Base-by-base conservation (phyloP, 2,329 filamentous ascomycete genomes). In the Hymenoscyphus albidus region DNA sequence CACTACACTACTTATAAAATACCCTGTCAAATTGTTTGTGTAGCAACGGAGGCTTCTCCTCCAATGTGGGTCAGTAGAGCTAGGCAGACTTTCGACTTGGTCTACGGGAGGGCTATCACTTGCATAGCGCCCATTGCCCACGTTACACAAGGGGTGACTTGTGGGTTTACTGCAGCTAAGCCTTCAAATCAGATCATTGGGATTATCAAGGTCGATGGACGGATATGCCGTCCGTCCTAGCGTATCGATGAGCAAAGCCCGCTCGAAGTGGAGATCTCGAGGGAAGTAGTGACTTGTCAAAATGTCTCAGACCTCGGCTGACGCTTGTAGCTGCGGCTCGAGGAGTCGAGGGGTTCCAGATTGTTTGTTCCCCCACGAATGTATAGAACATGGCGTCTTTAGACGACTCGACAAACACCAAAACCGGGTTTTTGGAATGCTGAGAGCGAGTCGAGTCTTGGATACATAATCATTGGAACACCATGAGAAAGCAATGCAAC, bases 1-100 rank as follows among this genome's bases (percentile, higher is more conserved):
- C 35, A 18, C 18, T 59, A 48, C 58, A 48, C 58, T 59, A 59
- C 40, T 59, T 59, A 48, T 59, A 59, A 16, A 14, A 40, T 3
- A 2, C 27, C n/a, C 12, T 13, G 44, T 51, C 7, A 51, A n/a
- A 18, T 27, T 54, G 48, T 54, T 27, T 54, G 48, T 22, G 9
- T 51, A 22, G 6, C 2, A 12, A 27, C 44, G 7, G 44, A 51
- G 44, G 18, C 16, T 10, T 27, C 3, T 18, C 18, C 44, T 44
- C 1, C n/a, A 48, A 48, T 2, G 18, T 48, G 42, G 44, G 7
- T 7, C 35, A 35, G 35, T 35, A 35, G 35, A 51, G 22, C 22
- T 51, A 51, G 18, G 44, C 44, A 51, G 44, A 27, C n/a, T 22
- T 5, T 6, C 44, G 14, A 27, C 9, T 27, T 13, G 35, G 35